These are phyloP conservation scores for Grigorovia jiainica DNA, from an alignment of 805 yeast genomes.

Conservation along the genomic window DNA sequence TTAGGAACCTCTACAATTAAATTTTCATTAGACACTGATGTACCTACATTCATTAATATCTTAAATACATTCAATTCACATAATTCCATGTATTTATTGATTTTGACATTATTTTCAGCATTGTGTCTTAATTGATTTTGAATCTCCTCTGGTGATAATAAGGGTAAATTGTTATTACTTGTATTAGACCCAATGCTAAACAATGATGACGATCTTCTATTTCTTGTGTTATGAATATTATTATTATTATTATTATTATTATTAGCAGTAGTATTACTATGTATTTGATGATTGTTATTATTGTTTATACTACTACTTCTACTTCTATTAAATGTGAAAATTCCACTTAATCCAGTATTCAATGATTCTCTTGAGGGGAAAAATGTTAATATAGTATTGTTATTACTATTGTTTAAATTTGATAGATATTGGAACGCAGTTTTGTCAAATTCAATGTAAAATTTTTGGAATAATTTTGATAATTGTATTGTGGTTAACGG, in stretches of 20 bases:
- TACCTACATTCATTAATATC: constrained; percentile 25
- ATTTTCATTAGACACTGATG: constrained; percentile 15
- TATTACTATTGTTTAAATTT: background rate
- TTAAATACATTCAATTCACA: constrained; percentile 25
- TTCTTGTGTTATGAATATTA: constrained; percentile 9
- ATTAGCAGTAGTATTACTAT: constrained; percentile 6
- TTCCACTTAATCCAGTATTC: constrained; percentile 29
- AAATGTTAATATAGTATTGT: constrained; percentile 4
- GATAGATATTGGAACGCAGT: constrained; percentile 21
- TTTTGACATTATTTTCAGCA: constrained; percentile 19
- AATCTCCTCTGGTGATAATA: constrained; percentile 27
- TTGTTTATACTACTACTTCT: constrained; percentile 7
- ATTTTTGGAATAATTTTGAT: constrained; percentile 24
- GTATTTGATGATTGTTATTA: too few relatives aligned
- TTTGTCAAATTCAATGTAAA: constrained; percentile 25
- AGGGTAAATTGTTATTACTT: constrained; percentile 13
- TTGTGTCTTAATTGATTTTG: constrained; percentile 18
- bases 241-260: background rate
- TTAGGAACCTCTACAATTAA: constrained; percentile 2
- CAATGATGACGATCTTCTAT: constrained; percentile 25
- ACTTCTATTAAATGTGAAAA: constrained; percentile 28
- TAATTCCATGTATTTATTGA: constrained; percentile 23
- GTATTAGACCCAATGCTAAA: constrained; percentile 18
- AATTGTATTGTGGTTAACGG: constrained; percentile 24
- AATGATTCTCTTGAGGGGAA: constrained; percentile 22